Evolutionary conservation across 495 filamentous ascomycete species (phyloP), one percentile per base, ranked within the genome.

Genomic region (Acidomyces sp.): DNA sequence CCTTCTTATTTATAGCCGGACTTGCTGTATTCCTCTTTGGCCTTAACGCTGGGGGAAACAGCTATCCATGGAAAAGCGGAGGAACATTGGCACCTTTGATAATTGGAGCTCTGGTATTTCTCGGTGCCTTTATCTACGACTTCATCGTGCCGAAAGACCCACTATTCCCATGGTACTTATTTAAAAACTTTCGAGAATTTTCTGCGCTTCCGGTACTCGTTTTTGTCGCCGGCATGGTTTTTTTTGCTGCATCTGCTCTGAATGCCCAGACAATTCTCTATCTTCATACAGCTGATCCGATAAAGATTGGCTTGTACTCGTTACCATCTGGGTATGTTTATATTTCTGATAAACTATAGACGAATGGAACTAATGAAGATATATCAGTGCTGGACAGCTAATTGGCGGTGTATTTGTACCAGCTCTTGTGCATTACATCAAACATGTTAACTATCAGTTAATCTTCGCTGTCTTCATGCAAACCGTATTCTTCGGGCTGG

Each of bases 401-500:
- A 21, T 60, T 6, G 55, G 55, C 23, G 57, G 59, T 13, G 55
- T 49, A 18, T 43, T 62, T 38, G 23, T 60, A 6, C 55, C 59
- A 9, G 48, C 45, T 21, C 29, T 62, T 20, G 46, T 60, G 1
- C 47, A 55, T 39, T 51, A 53, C 26, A 62, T 62, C 46, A 56
- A 54, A 43, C 49, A 59, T 41, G 46, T 59, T 24, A 49, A 52
- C 12, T 40, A 39, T 29, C 59, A 62, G 40, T 45, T 62, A 26
- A 46, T 55, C 37, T 37, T 56, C 41, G 55, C 55, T 16, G 37
- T 59, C 15, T 36, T 51, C 25, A 56, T 62, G 35, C 58, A 62
- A 45, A 61, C 59, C 0, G 26, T 61, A 26, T 62, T 59, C 54
- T 51, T 54, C 24, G 59, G 45, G 18, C 35, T 48, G 18, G 56